These are phyloP conservation scores for Calonectria hawksworthii DNA, from an alignment of 2,329 filamentous ascomycete species.

Conservation along the genomic window DNA sequence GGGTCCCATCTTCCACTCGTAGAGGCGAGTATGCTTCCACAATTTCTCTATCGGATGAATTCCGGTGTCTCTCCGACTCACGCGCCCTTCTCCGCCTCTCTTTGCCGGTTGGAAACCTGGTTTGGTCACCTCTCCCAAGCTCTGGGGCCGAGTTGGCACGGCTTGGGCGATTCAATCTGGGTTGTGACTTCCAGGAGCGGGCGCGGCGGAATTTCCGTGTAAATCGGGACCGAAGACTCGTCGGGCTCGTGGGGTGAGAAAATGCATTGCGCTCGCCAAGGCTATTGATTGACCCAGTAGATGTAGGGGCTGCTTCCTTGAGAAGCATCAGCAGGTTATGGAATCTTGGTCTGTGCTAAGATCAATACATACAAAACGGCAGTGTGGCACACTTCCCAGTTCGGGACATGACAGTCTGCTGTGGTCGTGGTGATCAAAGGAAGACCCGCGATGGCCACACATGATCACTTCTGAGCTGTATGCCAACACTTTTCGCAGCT, in stretches of 20 bases:
- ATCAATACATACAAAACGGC: neutral
- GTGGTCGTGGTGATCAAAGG: neutral
- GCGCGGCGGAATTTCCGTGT: conserved; percentile 41
- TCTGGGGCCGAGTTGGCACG: conserved; percentile 31
- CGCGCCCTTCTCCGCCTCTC: conserved; percentile 49
- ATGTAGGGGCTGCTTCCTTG: conserved; percentile 33
- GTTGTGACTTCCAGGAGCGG: conserved; percentile 43
- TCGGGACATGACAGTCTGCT: neutral
- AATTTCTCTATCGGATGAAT: conserved; percentile 38
- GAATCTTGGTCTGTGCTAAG: accelerated
- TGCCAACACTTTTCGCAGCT: neutral
- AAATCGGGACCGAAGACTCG: conserved; percentile 41
- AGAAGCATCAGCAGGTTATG: neutral
- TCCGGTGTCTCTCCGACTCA: conserved; percentile 45
- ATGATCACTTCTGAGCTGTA: neutral
- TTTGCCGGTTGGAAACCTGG: conserved; percentile 42
- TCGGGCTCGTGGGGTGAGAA: conserved; percentile 45
- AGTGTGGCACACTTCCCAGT: neutral
- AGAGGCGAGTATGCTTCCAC: conserved; percentile 38
- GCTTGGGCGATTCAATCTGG: conserved; percentile 34
- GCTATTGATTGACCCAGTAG: conserved; percentile 28
- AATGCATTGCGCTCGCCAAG: conserved; percentile 33
- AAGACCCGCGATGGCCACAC: neutral
- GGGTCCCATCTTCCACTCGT: conserved; percentile 36
- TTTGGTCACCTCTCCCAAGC: conserved; percentile 3